phyloP scores from a whole-genome alignment of 2,329 filamentous ascomycete genomes.

The Dothidotthia symphoricarpi region DNA sequence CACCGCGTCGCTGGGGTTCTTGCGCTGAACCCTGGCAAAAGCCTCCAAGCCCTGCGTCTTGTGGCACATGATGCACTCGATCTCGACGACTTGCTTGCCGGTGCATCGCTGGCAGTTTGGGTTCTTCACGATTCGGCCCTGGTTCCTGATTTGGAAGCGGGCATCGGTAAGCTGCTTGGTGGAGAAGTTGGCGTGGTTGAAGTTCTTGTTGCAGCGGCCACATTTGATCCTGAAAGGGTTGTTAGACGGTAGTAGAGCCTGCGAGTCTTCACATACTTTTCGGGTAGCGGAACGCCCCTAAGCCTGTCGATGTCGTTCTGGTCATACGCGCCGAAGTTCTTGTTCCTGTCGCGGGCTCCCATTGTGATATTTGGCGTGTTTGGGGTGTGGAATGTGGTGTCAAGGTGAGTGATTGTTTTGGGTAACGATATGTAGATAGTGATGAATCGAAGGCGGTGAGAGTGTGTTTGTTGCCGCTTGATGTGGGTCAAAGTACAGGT shows the following conservation, averaged over 20 bases:
- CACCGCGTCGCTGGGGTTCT: constrained; percentile 48
- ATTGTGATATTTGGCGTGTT: no score
- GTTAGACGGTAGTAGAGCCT: no score
- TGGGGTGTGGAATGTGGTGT: no score
- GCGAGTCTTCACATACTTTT: constrained; percentile 3
- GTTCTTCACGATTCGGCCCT: constrained; percentile 15
- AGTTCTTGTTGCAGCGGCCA: constrained; percentile 46
- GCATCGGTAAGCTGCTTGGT: constrained; percentile 48
- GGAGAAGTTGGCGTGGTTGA: constrained; percentile 44
- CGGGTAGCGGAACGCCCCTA: constrained; percentile 19
- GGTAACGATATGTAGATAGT: no score
- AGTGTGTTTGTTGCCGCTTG: no score
- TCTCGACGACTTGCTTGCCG: constrained; percentile 45
- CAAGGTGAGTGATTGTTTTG: no score
- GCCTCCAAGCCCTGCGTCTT: constrained; percentile 48
- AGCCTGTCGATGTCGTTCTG: constrained; percentile 19
- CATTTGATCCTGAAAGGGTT: constrained; percentile 42
- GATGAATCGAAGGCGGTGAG: no score
- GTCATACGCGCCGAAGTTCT: constrained; percentile 8
- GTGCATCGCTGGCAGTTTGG: constrained; percentile 49
- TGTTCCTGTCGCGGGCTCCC: not conserved
- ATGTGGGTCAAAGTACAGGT: no score
- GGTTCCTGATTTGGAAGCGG: constrained; percentile 16
- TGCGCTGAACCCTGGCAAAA: constrained; percentile 53
- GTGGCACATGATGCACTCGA: constrained; percentile 51